Conservation (phyloP, 2,329 filamentous ascomycete genomes). For the Cadophora luteo-olivacea region DNA sequence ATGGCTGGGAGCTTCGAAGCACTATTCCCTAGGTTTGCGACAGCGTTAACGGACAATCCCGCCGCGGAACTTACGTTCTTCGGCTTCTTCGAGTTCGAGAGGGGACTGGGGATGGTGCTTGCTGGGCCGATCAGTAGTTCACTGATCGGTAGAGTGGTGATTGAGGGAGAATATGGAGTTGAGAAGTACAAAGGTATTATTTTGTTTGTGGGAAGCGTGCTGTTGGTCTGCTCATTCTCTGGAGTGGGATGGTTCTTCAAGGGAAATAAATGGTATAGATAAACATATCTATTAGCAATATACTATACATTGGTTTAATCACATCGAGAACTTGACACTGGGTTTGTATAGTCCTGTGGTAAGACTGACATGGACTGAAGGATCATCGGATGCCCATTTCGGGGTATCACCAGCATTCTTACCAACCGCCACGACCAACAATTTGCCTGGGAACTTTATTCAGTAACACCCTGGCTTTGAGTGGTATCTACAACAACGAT, state of each 20-base stretch:
- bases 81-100: slow-evolving; percentile 30
- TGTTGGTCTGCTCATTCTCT: slow-evolving; percentile 19
- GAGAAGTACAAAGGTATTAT: slow-evolving; percentile 18
- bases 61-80: slow-evolving; percentile 37
- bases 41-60: slow-evolving; percentile 23
- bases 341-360: too few relatives aligned
- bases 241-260: slow-evolving; percentile 18
- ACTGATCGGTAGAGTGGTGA: slow-evolving; percentile 2
- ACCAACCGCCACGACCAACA: too few relatives aligned
- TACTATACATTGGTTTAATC: too few relatives aligned
- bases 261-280: slow-evolving; percentile 19
- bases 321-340: too few relatives aligned
- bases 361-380: too few relatives aligned
- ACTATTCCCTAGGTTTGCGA: slow-evolving; percentile 50
- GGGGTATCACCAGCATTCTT: too few relatives aligned
- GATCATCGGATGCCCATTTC: too few relatives aligned
- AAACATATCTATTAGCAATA: neutral
- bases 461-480: too few relatives aligned
- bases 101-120: slow-evolving; percentile 30
- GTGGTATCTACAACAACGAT: too few relatives aligned
- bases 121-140: slow-evolving; percentile 27
- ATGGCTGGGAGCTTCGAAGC: slow-evolving; percentile 56
- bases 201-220: slow-evolving; percentile 18
- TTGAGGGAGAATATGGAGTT: slow-evolving; percentile 11
- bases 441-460: too few relatives aligned